Percentiles rank a stretch among this genome's conserved stretches.
phyloP scores from a whole-genome alignment of 1,284 basidiomycete species.

The Irpex sp. region DNA sequence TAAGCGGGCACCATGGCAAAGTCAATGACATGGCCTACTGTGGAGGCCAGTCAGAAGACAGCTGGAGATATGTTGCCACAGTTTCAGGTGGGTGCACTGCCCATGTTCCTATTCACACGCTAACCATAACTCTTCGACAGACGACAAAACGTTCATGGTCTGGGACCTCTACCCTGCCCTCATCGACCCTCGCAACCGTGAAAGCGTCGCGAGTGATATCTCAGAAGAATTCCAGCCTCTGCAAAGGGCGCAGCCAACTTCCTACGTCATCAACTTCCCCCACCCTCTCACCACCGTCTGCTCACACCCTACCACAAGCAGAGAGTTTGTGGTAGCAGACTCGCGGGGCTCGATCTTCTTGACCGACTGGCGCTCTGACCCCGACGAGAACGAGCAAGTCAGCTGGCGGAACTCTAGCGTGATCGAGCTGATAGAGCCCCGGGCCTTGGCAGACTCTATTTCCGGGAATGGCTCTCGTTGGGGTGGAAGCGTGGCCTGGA shows the following conservation, averaged over 20 bases:
- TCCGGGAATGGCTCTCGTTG: constrained; percentile 42
- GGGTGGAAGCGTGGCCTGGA: constrained; percentile 63
- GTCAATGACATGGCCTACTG: constrained; percentile 74
- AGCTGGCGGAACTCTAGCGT: constrained; percentile 56
- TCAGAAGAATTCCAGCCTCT: not conserved
- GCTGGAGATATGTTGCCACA: constrained; percentile 67
- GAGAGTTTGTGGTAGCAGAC: constrained; percentile 73
- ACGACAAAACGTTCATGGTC: constrained; percentile 77
- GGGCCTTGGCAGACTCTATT: constrained; percentile 47
- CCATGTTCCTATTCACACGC: not conserved
- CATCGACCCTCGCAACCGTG: not conserved
- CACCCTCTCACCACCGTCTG: constrained; percentile 62
- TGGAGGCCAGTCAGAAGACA: constrained; percentile 61
- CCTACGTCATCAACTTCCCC: constrained; percentile 66
- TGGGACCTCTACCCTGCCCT: constrained; percentile 57
- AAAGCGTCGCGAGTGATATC: not conserved
- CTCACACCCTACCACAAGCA: constrained; percentile 67
- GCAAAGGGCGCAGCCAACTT: constrained; percentile 57
- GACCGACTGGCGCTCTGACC: constrained; percentile 74
- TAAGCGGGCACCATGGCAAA: constrained; percentile 69
- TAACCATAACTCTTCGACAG: constrained; percentile 28
- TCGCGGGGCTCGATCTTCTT: constrained; percentile 65
- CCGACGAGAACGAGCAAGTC: constrained; percentile 44
- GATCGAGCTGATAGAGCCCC: constrained; percentile 67
- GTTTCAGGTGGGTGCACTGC: constrained; percentile 52